Evolutionary conservation across 2,329 filamentous ascomycete genomes (phyloP), one percentile per base, ranked within the genome.

Genomic region (Pestalotiopsis sp.): DNA sequence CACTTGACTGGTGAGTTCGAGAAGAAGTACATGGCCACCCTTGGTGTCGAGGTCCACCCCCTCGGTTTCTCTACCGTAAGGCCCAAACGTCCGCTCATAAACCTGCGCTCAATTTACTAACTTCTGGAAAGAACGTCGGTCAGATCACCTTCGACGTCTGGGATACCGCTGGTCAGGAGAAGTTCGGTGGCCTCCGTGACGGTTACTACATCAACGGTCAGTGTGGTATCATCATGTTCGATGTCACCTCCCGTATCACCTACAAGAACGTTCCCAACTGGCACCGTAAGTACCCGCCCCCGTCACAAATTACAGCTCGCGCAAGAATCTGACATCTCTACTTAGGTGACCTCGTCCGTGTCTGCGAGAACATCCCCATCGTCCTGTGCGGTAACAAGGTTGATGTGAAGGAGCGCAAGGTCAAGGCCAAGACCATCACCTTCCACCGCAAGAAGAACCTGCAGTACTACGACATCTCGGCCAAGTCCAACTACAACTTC

Each of bases 371-470:
- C 88, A 96, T 99, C 78, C 95, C 95, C 76, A 98, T 99, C 79
- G 96, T 98, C 78, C 92, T 99, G 73, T 94, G 91, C 83, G 95
- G 95, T 80, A 99, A 99, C 93, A 99, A 99, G 90, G 95, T 99
- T 82, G 95, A 99, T 79, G 96, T 99, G 73, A 99, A 99, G 92
- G 96, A 99, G 90, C 94, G 96, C 84, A 99, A 99, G 88, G 96
- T 99, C 81, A 99, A 99, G 91, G 96, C 96, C 81, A 99, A 99
- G 93, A 97, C 95, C 81, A 99, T 99, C 85, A 99, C 96, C 75
- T 99, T 99, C 93, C 96, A 99, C 90, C 94, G 96, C 86, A 99
- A 99, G 93, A 99, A 99, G 92, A 99, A 98, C 86, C 91, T 99
- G 65, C 96, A 99, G 86, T 99, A 98, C 90, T 99, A 99, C 89